These are phyloP conservation scores for Thuidium tamariscinum DNA, from an alignment of 225 moss, liverwort and hornwort species.

Conservation along the genomic window DNA sequence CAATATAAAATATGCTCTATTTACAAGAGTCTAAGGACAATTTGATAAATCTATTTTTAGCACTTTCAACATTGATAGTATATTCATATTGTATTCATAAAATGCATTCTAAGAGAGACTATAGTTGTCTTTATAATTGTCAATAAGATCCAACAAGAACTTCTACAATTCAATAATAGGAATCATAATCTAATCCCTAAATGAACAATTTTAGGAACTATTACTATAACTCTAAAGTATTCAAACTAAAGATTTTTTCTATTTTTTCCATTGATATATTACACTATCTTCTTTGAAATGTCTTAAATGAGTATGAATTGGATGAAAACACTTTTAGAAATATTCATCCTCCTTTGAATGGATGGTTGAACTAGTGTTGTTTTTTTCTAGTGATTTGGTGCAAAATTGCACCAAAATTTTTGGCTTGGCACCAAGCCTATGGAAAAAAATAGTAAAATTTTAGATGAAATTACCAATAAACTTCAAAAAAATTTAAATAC, in stretches of 20 bases:
- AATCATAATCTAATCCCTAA: background rate
- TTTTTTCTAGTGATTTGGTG: too few relatives aligned
- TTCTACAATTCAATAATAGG: background rate
- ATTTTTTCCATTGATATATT: background rate
- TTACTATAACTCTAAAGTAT: background rate
- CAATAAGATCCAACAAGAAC: background rate
- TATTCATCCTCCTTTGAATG: too few relatives aligned
- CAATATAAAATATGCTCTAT: background rate
- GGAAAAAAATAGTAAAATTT: too few relatives aligned
- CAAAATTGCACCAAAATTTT: too few relatives aligned
- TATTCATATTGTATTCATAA: background rate
- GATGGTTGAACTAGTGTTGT: too few relatives aligned
- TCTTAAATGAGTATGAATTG: background rate
- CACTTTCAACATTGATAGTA: too few relatives aligned
- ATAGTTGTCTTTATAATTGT: background rate
- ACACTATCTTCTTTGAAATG: background rate
- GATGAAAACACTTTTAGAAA: accelerated
- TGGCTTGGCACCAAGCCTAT: too few relatives aligned
- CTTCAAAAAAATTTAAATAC: too few relatives aligned
- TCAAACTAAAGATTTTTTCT: background rate
- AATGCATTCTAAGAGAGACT: background rate
- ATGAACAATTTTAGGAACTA: background rate
- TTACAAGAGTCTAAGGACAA: accelerated
- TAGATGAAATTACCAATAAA: too few relatives aligned
- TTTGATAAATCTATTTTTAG: background rate